These are phyloP conservation scores for Calonectria pteridis DNA, from an alignment of 2,329 filamentous ascomycete species.

Conservation along the genomic window DNA sequence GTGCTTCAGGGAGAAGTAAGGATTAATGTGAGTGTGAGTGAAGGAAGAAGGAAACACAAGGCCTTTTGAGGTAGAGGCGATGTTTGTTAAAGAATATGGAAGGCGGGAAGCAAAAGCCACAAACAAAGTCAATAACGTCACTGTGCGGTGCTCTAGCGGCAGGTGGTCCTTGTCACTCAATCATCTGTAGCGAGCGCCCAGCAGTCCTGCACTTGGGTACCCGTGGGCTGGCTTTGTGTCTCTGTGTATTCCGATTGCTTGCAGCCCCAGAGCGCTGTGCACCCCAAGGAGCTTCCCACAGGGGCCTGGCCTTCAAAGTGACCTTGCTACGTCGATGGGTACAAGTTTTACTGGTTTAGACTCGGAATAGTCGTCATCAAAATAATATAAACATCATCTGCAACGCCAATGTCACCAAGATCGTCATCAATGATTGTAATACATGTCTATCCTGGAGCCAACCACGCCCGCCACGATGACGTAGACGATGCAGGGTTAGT, in stretches of 20 bases:
- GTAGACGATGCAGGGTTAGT: constrained; percentile 33
- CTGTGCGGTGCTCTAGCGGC: constrained; percentile 11
- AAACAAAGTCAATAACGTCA: constrained; percentile 29
- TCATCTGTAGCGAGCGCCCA: neutral
- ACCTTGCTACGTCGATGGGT: neutral
- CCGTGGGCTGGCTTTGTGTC: neutral
- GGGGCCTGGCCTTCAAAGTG: neutral
- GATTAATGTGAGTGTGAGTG: neutral
- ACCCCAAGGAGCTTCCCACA: neutral
- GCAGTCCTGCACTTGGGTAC: neutral
- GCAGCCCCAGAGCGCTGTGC: neutral
- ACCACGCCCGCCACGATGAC: constrained; percentile 40
- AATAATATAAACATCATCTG: constrained; percentile 5
- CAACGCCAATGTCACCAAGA: constrained; percentile 10
- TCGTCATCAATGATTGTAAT: constrained; percentile 41
- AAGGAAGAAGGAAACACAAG: neutral
- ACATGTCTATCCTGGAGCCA: constrained; percentile 27
- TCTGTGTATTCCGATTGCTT: neutral
- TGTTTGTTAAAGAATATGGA: neutral
- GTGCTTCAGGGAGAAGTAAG: neutral
- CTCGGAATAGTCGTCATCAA: neutral
- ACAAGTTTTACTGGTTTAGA: neutral
- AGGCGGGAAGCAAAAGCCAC: constrained; percentile 13
- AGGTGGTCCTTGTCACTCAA: neutral
- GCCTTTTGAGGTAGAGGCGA: neutral